phyloP scores from a whole-genome alignment of 2,329 filamentous ascomycete genomes.

The Paecilomyces dactylethromorphus region DNA sequence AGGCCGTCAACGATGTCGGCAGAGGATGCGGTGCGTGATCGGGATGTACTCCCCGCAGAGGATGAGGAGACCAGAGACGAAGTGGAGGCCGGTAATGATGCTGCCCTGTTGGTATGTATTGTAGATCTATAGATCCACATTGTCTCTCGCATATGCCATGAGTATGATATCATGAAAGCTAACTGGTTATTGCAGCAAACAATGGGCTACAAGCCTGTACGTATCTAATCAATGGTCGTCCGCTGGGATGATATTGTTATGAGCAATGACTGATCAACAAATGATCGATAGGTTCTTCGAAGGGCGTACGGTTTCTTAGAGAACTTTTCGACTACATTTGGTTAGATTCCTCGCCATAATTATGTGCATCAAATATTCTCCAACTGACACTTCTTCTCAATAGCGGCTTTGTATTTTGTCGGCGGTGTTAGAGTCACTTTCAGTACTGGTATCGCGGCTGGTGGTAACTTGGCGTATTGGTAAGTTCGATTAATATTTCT shows the following conservation, averaged over 20 bases:
- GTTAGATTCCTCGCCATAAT: slow-evolving; percentile 25
- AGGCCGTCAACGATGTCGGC: not conserved
- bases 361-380: not conserved
- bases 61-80: slow-evolving; percentile 20
- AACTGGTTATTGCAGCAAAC: slow-evolving; percentile 32
- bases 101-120: slow-evolving; percentile 27
- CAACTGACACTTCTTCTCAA: not conserved
- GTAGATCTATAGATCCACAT: not conserved
- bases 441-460: slow-evolving; percentile 56
- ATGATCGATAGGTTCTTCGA: slow-evolving; percentile 41
- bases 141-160: not conserved
- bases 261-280: not conserved
- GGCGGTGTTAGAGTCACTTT: slow-evolving; percentile 56
- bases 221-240: not conserved
- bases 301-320: slow-evolving; percentile 52
- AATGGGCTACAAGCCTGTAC: slow-evolving; percentile 51
- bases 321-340: slow-evolving; percentile 55
- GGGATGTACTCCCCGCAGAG: slow-evolving; percentile 3
- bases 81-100: slow-evolving; percentile 25
- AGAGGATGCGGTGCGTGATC: not conserved
- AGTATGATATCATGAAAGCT: slow-evolving; percentile 3
- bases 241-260: not conserved
- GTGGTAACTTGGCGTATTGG: slow-evolving; percentile 57
- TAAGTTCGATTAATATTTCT: slow-evolving; percentile 15
- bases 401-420: slow-evolving; percentile 56